phyloP scores from a whole-genome alignment of 352 stramenopile genomes.

The Pythium dissimile region DNA sequence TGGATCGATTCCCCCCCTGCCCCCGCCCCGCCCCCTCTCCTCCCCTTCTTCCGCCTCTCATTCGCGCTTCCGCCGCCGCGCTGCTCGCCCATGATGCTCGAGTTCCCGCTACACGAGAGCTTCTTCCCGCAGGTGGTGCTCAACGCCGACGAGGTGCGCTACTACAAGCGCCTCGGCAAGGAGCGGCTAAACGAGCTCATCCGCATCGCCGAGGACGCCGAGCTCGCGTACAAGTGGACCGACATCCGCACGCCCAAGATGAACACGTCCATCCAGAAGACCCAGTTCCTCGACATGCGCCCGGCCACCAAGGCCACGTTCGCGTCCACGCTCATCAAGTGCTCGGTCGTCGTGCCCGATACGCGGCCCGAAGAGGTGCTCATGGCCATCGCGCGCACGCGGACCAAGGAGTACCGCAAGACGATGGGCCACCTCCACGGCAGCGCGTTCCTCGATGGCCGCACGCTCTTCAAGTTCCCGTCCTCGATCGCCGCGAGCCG shows the following conservation, averaged over 20 bases:
- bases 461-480: slow-evolving; percentile 63
- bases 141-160: slow-evolving; percentile 58
- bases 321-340: slow-evolving; percentile 64
- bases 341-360: slow-evolving; percentile 48
- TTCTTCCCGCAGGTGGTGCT: slow-evolving; percentile 84
- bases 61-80: background rate
- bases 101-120: slow-evolving; percentile 69
- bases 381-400: slow-evolving; percentile 43
- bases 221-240: slow-evolving; percentile 74
- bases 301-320: slow-evolving; percentile 33
- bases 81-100: slow-evolving; percentile 29
- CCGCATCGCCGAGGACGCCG: slow-evolving; percentile 75
- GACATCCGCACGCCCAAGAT: slow-evolving; percentile 21
- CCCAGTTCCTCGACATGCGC: slow-evolving; percentile 70
- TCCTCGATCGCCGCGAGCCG: slow-evolving; percentile 38
- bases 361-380: slow-evolving; percentile 55
- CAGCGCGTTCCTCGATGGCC: slow-evolving; percentile 55
- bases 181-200: slow-evolving; percentile 70
- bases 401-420: slow-evolving; percentile 64
- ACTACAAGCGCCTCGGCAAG: slow-evolving; percentile 76
- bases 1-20: background rate
- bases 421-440: slow-evolving; percentile 52
- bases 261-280: slow-evolving; percentile 34
- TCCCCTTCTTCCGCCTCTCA: too few relatives aligned
- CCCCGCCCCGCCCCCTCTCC: background rate